Evolutionary conservation across 2,329 filamentous ascomycete species (phyloP).

Genomic region (Apiospora saccharicola): DNA sequence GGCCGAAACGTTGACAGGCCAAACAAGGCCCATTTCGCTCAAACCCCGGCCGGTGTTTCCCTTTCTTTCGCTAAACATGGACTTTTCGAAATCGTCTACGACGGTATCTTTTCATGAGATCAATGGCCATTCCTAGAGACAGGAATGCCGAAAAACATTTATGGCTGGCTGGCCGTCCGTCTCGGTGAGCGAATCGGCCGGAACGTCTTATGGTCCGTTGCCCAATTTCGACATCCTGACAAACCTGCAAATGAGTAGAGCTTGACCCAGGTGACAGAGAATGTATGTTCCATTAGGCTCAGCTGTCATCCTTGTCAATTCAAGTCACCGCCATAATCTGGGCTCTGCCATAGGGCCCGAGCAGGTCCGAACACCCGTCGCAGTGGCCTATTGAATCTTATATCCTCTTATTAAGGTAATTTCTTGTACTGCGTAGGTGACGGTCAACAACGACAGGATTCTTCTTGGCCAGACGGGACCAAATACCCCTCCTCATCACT

Average conservation of each 20-base stretch:
- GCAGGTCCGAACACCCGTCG: conserved; percentile 4
- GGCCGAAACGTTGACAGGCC: conserved; percentile 19
- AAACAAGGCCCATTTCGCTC: not conserved
- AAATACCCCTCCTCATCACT: not conserved
- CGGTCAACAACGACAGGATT: not conserved
- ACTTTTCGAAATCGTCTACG: not conserved
- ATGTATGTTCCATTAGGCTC: not conserved
- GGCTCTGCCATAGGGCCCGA: conserved; percentile 1
- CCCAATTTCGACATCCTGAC: not conserved
- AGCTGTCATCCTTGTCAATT: not conserved
- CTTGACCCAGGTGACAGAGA: not conserved
- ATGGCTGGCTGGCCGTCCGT: not conserved
- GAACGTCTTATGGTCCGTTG: not conserved
- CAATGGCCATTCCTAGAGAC: not conserved
- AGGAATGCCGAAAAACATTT: not conserved
- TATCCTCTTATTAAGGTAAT: not conserved
- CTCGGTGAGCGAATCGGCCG: not conserved
- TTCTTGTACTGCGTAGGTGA: not conserved
- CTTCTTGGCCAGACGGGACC: not conserved
- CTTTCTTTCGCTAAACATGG: not conserved
- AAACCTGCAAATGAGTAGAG: not conserved
- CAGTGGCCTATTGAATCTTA: conserved; percentile 8
- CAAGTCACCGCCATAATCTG: conserved; percentile 1
- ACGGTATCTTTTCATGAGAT: not conserved
- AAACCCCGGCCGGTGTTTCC: not conserved